These are phyloP conservation scores for Trifolium subterraneum DNA, from an alignment of 306 rosid species.

Conservation along the genomic window DNA sequence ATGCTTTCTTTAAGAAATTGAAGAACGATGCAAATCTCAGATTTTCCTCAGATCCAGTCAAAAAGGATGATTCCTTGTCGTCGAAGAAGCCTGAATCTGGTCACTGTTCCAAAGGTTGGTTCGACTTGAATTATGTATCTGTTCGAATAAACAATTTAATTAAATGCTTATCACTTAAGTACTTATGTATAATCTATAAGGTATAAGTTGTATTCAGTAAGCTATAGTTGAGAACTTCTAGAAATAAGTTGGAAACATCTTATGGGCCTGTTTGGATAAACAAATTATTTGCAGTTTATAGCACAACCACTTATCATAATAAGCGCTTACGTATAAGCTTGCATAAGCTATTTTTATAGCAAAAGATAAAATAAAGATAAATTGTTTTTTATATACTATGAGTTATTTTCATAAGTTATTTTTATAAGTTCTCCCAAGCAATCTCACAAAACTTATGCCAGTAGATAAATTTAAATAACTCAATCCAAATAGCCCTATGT, in stretches of 20 bases:
- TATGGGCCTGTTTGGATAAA: not conserved
- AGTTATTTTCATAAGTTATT: no score
- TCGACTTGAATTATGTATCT: conserved; percentile 20
- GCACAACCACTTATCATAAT: no score
- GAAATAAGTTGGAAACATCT: not conserved
- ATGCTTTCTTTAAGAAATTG: conserved; percentile 75
- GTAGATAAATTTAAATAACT: no score
- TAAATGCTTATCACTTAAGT: not conserved
- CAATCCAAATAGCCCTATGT: not conserved
- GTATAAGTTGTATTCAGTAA: not conserved
- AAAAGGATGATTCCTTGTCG: conserved; percentile 39
- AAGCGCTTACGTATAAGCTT: no score
- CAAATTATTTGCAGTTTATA: no score
- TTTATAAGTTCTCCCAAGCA: not conserved
- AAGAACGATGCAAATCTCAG: conserved; percentile 60
- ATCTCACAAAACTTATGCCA: not conserved
- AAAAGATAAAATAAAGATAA: no score
- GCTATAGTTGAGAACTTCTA: not conserved
- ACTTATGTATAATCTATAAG: not conserved
- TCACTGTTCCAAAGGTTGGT: conserved; percentile 54
- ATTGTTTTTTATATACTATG: no score
- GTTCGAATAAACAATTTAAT: not conserved
- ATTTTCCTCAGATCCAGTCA: conserved; percentile 36
- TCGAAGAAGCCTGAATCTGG: conserved; percentile 42
- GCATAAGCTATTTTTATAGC: no score